phyloP scores from a whole-genome alignment of 805 yeast genomes.

The Zygosaccharomyces rouxii region DNA sequence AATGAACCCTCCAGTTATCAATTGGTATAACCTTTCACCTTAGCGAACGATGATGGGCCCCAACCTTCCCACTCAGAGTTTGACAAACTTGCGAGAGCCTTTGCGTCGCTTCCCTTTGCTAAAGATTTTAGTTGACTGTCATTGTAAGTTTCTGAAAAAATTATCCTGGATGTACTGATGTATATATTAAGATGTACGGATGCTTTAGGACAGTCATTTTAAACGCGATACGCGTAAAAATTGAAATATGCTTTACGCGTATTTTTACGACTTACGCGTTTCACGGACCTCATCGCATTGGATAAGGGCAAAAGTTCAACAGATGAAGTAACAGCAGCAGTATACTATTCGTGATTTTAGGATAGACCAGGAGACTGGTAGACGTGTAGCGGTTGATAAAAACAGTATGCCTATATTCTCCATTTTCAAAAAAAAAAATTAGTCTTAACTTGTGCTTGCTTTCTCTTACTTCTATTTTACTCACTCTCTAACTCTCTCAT shows the following conservation, averaged over 20 bases:
- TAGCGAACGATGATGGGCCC: not conserved
- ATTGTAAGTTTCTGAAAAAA: not conserved
- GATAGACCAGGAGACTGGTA: not conserved
- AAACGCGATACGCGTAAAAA: constrained; percentile 1
- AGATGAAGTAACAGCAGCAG: not conserved
- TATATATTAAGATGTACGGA: not conserved
- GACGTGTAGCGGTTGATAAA: not conserved
- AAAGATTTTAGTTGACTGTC: not conserved
- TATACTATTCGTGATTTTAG: not conserved
- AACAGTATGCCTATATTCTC: not conserved
- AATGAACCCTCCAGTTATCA: not conserved
- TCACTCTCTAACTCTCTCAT: not conserved
- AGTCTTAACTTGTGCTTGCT: not conserved
- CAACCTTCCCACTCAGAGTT: not conserved
- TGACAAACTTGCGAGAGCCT: constrained; percentile 4
- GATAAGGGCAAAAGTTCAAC: not conserved
- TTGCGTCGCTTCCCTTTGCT: constrained; percentile 2
- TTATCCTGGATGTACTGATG: not conserved
- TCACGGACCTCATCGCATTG: constrained; percentile 5
- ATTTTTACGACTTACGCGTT: constrained; percentile 6
- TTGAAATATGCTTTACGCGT: not conserved
- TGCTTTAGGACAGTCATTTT: constrained; percentile 4
- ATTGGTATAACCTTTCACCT: constrained; percentile 2
- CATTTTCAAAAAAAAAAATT: not conserved
- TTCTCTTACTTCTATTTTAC: not conserved